Evolutionary conservation across 2,329 filamentous ascomycete genomes (phyloP), one percentile per base, ranked within the genome.

Genomic region (Nigrograna mackinnonii): DNA sequence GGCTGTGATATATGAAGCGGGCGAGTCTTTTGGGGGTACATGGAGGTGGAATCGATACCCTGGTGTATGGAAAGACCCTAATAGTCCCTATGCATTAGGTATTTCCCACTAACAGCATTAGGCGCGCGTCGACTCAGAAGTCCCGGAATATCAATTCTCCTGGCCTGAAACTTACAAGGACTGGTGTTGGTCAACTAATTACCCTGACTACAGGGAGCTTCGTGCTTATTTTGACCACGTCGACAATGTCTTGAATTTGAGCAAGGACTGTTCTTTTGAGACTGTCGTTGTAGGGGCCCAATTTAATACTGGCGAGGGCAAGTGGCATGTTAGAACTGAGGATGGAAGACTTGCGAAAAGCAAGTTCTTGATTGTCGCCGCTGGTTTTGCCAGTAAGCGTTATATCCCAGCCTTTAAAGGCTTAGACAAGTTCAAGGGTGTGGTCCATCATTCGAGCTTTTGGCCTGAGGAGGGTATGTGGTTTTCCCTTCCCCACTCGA

Each of bases 251-350:
- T 46, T 61, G 2, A 37, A 46, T 5, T 44, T 65, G 1, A 39
- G 52, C 3, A 57, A 58, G 30, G 59, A 63, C 24, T 47, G 54
- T 3, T 40, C 42, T 4, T 82, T 78, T 57, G 59, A 73, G 18
- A 68, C 68, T 6, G 63, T 61, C 5, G 72, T 80, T 1, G 56
- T 65, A 5, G 66, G 60, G 2, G 74, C 72, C 1, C 51, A 58
- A 1, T 80, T 72, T 49, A 60, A 78, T 39, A 54, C 60, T 0
- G 45, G 51, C 0, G 40, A 60, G 1, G 62, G 62, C 0, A 50
- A 57, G 21, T 82, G 78, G 79, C 65, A 59, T 0, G 54, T 81
- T 11, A 62, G 47, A 5, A 76, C 73, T 0, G 66, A 66, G 6
- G 67, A 69, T 21, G 76, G 75, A 3, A 49, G 60, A 74, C 12